Evolutionary conservation across 2,329 filamentous ascomycete genomes (phyloP), one percentile per base, ranked within the genome.

Genomic region (Talaromyces sp.): DNA sequence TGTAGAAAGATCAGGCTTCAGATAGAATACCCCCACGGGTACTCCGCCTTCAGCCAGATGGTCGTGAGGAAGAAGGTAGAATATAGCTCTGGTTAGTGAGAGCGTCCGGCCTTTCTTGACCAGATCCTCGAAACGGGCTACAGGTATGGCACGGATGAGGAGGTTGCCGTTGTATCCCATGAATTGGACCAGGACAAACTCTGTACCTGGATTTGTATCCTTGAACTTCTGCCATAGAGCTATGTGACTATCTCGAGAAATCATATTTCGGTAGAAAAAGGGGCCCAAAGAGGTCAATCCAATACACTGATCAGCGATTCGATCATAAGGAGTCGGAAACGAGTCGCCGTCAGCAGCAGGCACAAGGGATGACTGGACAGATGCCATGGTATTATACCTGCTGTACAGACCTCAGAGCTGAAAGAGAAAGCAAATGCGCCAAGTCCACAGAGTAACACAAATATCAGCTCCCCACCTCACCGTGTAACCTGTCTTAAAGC

Each of bases 51-150:
- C 45, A 6, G 62, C 62, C 7, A 64, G 56, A 35, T 60, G 54
- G n/a, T 64, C 62, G 13, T 64, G 25, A 3, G 62, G 62, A 60
- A 64, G 62, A 59, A 64, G 62, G 10, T 64, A 64, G 1, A 64
- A 60, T 11, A 60, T 37, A 13, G 56, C 62, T 13, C 35, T 45
- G 3, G 56, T 31, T 10, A 64, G 45, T 33, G 62, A 64, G 27
- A 47, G 25, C 17, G 27, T 35, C 17, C 31, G 15, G 11, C 37
- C 27, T 2, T 25, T 60, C 27, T 54, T 43, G 15, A 64, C 41
- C 5, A 64, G 8, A 9, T 41, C 49, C 9, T n/a, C 58, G 11
- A 64, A 64, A 3, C 56, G 62, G 54, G 62, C 8, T 7, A 64
- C 25, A 43, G 62, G 62, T 64, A 64, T 64, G n/a, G 56, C 62